Evolutionary conservation across 2,329 filamentous ascomycete genomes (phyloP).

Genomic region (Stagonosporopsis chrysanthemi): DNA sequence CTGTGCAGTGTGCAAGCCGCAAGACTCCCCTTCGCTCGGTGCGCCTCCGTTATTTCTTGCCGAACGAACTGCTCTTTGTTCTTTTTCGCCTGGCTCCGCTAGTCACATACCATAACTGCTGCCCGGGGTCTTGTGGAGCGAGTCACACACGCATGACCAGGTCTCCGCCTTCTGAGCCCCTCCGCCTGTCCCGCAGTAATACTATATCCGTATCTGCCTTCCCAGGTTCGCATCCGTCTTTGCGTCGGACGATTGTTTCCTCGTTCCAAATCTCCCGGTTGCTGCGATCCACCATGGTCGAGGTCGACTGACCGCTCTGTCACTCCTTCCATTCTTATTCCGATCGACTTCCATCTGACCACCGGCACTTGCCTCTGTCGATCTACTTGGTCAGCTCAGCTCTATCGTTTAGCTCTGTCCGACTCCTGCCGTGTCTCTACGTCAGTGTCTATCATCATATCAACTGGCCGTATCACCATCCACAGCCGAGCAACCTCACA

Average conservation of each 20-base stretch:
- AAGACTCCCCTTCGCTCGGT: conserved; percentile 34
- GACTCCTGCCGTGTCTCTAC: conserved; percentile 3
- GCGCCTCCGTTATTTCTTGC: conserved; percentile 35
- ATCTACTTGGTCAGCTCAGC: conserved; percentile 10
- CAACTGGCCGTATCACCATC: conserved; percentile 8
- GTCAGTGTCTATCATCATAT: conserved; percentile 7
- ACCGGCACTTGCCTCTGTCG: conserved; percentile 19
- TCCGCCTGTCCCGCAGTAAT: conserved; percentile 35
- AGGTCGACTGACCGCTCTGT: conserved; percentile 37
- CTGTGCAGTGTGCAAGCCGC: conserved; percentile 30
- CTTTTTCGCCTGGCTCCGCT: conserved; percentile 32
- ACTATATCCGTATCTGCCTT: conserved; percentile 43
- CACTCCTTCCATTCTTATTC: conserved; percentile 21
- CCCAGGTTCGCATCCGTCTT: conserved; percentile 30
- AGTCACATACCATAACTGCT: conserved; percentile 40
- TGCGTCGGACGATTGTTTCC: conserved; percentile 31
- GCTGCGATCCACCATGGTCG: conserved; percentile 36
- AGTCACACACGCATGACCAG: conserved; percentile 44
- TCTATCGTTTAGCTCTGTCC: conserved; percentile 12
- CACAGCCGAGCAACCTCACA: neutral
- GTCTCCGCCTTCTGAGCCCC: conserved; percentile 33
- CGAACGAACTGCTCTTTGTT: conserved; percentile 35
- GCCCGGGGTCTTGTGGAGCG: conserved; percentile 39
- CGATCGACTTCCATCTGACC: conserved; percentile 23
- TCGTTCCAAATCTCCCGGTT: conserved; percentile 24